A percentile compares a stretch with the other conserved stretches of the same genome.
Evolutionary conservation across 1,139 yeast genomes (phyloP).

Genomic region (Hansenula sp.): DNA sequence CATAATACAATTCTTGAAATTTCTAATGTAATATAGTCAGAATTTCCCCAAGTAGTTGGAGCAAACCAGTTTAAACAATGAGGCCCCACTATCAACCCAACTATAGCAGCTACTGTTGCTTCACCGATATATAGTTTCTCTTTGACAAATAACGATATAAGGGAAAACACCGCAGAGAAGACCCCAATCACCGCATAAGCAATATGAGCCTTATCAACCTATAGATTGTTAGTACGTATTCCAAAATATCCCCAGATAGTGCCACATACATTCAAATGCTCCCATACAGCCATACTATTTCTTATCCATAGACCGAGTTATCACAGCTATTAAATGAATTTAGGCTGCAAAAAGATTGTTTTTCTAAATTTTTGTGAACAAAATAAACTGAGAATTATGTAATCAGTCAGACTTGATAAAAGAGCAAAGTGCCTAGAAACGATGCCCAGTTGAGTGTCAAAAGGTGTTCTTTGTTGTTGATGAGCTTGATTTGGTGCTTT

Average conservation of each 20-base stretch:
- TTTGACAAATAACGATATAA: conserved; percentile 87
- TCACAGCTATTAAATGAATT: no score
- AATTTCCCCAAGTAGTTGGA: conserved; percentile 88
- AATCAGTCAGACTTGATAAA: no score
- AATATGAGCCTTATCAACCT: conserved; percentile 63
- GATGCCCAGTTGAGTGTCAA: no score
- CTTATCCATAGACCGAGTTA: no score
- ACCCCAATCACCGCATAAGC: conserved; percentile 94
- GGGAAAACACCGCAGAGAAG: conserved; percentile 80
- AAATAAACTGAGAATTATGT: no score
- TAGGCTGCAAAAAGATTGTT: no score
- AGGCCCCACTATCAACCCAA: conserved; percentile 91
- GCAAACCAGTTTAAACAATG: conserved; percentile 87
- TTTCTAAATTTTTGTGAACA: no score
- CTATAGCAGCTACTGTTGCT: conserved; percentile 89
- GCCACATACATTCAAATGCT: conserved; percentile 22
- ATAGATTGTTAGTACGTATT: background rate
- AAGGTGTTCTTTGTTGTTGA: no score
- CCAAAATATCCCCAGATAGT: background rate
- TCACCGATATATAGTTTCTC: conserved; percentile 91
- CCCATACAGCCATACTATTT: conserved; percentile 29
- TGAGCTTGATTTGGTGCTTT: no score
- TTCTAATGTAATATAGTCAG: conserved; percentile 83
- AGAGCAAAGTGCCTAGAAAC: no score
- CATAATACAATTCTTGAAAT: conserved; percentile 84